Conservation (phyloP, 768 basidiomycete species). For the Macrolepiota fuliginosa region DNA sequence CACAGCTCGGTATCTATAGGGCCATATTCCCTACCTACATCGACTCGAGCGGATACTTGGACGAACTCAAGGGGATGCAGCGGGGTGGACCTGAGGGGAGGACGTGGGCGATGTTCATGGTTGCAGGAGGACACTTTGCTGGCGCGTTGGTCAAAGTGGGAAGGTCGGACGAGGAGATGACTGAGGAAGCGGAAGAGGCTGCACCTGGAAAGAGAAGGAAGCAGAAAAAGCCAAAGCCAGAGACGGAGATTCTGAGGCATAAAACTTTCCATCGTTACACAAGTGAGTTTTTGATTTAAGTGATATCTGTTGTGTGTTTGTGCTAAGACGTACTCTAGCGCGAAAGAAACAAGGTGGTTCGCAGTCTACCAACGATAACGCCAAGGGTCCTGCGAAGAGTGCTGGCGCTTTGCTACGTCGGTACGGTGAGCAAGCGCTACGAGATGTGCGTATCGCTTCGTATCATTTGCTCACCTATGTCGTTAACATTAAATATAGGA, state of each 20-base stretch:
- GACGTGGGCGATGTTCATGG: conserved; percentile 94
- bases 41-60: conserved; percentile 47
- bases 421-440: conserved; percentile 91
- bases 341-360: conserved; percentile 97
- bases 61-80: conserved; percentile 69
- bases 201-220: conserved; percentile 50
- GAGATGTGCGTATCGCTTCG: conserved; percentile 60
- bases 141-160: conserved; percentile 83
- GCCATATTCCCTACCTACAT: conserved; percentile 59
- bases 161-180: conserved; percentile 43
- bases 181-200: conserved; percentile 35
- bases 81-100: conserved; percentile 49
- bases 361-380: conserved; percentile 88
- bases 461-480: not conserved
- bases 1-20: conserved; percentile 88
- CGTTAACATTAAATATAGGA: conserved; percentile 49
- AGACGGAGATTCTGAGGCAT: conserved; percentile 79
- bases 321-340: conserved; percentile 44
- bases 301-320: not conserved
- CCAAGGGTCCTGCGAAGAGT: conserved; percentile 90
- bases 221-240: conserved; percentile 64
- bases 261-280: conserved; percentile 99
- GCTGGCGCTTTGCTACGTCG: conserved; percentile 92
- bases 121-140: conserved; percentile 97
- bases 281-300: conserved; percentile 53